Evolutionary conservation across 2,329 filamentous ascomycete genomes (phyloP).

Genomic region (Chalara sp.): DNA sequence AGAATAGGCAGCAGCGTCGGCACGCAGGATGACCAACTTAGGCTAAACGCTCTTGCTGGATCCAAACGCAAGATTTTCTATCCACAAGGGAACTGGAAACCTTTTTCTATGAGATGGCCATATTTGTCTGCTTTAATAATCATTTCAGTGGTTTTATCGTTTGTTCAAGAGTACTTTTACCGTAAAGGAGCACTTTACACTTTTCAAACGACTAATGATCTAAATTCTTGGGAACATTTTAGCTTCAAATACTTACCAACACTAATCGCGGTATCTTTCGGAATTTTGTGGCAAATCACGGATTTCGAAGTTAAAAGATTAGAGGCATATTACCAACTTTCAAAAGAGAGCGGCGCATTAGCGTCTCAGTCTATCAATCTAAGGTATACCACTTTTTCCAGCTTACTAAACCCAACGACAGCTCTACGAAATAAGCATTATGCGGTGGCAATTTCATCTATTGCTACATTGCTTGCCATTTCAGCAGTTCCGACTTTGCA

Average conservation of each 20-base stretch:
- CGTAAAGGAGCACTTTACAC: slow-evolving; percentile 34
- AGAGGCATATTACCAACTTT: slow-evolving; percentile 61
- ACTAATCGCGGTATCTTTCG: slow-evolving; percentile 52
- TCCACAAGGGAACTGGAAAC: slow-evolving; percentile 60
- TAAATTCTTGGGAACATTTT: slow-evolving; percentile 49
- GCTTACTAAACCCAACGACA: slow-evolving; percentile 56
- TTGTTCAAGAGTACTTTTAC: slow-evolving; percentile 48
- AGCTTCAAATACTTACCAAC: slow-evolving; percentile 58
- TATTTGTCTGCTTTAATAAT: slow-evolving; percentile 49
- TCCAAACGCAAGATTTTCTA: slow-evolving; percentile 46
- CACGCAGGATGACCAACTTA: slow-evolving; percentile 13
- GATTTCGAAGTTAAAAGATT: slow-evolving; percentile 62
- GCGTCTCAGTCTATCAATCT: slow-evolving; percentile 62
- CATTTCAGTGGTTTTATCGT: slow-evolving; percentile 45
- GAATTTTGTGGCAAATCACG: slow-evolving; percentile 59
- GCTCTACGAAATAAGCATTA: slow-evolving; percentile 59
- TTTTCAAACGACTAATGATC: slow-evolving; percentile 43
- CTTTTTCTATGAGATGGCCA: slow-evolving; percentile 56
- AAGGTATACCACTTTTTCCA: slow-evolving; percentile 59
- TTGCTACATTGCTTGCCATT: slow-evolving; percentile 58
- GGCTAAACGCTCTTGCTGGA: slow-evolving; percentile 19
- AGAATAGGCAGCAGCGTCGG: slow-evolving; percentile 13
- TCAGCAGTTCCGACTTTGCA: slow-evolving; percentile 64
- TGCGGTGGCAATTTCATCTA: slow-evolving; percentile 59
- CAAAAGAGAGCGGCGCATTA: slow-evolving; percentile 50